Evolutionary conservation across 2,329 filamentous ascomycete species (phyloP).

Genomic region (Esteya vermicola): DNA sequence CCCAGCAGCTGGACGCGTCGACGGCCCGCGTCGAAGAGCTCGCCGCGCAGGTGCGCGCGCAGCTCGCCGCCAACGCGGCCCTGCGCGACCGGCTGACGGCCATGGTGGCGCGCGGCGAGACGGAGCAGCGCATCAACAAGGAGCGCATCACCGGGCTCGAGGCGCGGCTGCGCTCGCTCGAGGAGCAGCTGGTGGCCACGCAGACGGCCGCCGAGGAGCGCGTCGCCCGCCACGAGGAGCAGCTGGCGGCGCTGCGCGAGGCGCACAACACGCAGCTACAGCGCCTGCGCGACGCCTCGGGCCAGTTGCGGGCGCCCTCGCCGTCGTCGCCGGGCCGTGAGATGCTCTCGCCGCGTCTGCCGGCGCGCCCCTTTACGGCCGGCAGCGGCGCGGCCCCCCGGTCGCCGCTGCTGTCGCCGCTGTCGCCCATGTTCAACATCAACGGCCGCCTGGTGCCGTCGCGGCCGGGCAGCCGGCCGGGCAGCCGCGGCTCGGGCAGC

Average conservation of each 20-base stretch:
- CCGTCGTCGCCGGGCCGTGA: neutral
- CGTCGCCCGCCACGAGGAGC: constrained; percentile 72
- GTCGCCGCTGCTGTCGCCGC: constrained; percentile 48
- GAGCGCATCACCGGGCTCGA: constrained; percentile 76
- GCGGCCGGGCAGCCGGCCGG: constrained; percentile 19
- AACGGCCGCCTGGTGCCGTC: constrained; percentile 14
- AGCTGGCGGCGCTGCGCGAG: constrained; percentile 62
- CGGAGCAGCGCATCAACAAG: constrained; percentile 66
- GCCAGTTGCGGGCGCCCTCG: constrained; percentile 8
- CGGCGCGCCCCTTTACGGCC: constrained; percentile 30
- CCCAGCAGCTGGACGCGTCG: constrained; percentile 57
- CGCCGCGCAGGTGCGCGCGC: constrained; percentile 62
- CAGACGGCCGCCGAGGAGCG: constrained; percentile 80
- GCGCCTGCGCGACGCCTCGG: constrained; percentile 44
- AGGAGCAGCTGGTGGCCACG: constrained; percentile 69
- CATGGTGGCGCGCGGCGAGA: constrained; percentile 71
- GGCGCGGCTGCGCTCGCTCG: constrained; percentile 61
- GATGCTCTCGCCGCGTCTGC: constrained; percentile 18
- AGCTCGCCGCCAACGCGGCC: constrained; percentile 63
- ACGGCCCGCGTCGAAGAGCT: constrained; percentile 63
- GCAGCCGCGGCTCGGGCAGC: constrained; percentile 18
- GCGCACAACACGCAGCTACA: constrained; percentile 64
- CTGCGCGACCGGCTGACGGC: constrained; percentile 64
- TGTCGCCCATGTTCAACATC: constrained; percentile 45
- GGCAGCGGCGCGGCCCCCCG: too few species aligned